Evolutionary conservation across 768 basidiomycete species (phyloP).

Genomic region (Lactarius trivialis): DNA sequence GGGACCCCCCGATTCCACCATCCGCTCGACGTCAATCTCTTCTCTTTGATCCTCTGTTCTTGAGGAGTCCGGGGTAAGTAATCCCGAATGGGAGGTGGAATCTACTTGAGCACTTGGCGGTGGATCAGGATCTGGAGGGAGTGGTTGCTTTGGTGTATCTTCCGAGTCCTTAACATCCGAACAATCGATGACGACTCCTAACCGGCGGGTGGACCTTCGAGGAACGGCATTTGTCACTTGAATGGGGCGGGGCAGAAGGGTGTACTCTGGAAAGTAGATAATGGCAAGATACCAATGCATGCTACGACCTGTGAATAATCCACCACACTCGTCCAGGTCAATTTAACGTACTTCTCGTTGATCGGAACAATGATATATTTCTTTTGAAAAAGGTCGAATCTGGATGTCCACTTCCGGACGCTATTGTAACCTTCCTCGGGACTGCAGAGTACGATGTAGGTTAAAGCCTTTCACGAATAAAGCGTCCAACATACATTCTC

Average conservation of each 20-base stretch:
- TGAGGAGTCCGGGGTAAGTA: slow-evolving; percentile 7
- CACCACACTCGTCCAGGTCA: background rate
- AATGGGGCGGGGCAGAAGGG: slow-evolving; percentile 44
- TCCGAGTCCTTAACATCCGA: background rate
- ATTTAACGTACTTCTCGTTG: slow-evolving; percentile 75
- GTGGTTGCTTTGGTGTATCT: background rate
- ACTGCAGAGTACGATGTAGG: slow-evolving; percentile 27
- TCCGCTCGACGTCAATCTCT: slow-evolving; percentile 18
- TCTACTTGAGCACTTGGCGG: background rate
- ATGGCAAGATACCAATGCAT: slow-evolving; percentile 97
- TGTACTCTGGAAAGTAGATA: slow-evolving; percentile 72
- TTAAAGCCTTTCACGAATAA: background rate
- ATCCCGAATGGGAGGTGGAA: background rate
- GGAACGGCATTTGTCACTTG: background rate
- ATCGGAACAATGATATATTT: slow-evolving; percentile 93
- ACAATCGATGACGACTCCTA: slow-evolving; percentile 7
- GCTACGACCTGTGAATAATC: slow-evolving; percentile 36
- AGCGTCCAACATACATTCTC: slow-evolving; percentile 42
- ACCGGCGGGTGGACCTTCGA: slow-evolving; percentile 18
- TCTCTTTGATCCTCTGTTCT: slow-evolving; percentile 15
- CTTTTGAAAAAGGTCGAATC: slow-evolving; percentile 82
- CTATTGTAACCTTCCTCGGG: slow-evolving; percentile 66
- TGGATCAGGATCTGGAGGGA: slow-evolving; percentile 8
- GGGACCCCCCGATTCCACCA: slow-evolving; percentile 12
- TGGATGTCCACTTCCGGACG: slow-evolving; percentile 92